Base-by-base conservation (phyloP, 768 basidiomycete species). In the Lyophyllum decastes region DNA sequence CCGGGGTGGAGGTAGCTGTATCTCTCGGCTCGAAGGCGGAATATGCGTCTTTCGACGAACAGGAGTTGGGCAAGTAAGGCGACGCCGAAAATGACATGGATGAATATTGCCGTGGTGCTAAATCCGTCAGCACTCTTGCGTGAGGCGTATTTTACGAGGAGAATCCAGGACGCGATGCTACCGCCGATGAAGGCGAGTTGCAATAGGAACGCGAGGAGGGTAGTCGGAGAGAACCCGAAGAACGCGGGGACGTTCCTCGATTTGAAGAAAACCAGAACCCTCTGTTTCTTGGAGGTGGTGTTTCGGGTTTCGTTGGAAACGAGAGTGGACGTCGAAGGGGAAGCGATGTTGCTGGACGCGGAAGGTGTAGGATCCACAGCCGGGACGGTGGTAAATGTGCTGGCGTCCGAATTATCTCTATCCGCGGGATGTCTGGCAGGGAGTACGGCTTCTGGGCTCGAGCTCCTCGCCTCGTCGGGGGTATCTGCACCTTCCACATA, bases 11-110 rank as follows among this genome's bases (percentile, higher is more conserved):
- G 56, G 68, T 81, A 76, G 12, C 70, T 73, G 66, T 85, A 88
- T 54, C 87, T 77, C 66, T 91, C 83, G 5, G 83, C 87, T 48
- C 88, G 86, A n/a, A 87, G 66, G n/a, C 79, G 79, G 68, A 78
- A 89, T 34, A 89, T 54, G 12, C 81, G 75, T 24, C 89, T 82
- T 68, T 91, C 88, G 57, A 90, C 58, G 66, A 89, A 81, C 56
- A 89, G 66, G 43, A 86, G 66, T 63, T 89, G 79, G 22, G 73
- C 78, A 60, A 89, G 70, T 25, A 75, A 53, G 21, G 71, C 69
- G 61, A 89, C 69, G 17, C 73, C 78, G 63, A 90, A 90, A 0
- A 83, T 74, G 66, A 88, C 78, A 68, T 90, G 86, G 17, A 89
- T 67, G 64, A 88, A 86, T 45, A 90, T 78, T 26, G 66, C 50